phyloP scores from a whole-genome alignment of 2,329 filamentous ascomycete genomes.

The Ceratocystis cacaofunesta region DNA sequence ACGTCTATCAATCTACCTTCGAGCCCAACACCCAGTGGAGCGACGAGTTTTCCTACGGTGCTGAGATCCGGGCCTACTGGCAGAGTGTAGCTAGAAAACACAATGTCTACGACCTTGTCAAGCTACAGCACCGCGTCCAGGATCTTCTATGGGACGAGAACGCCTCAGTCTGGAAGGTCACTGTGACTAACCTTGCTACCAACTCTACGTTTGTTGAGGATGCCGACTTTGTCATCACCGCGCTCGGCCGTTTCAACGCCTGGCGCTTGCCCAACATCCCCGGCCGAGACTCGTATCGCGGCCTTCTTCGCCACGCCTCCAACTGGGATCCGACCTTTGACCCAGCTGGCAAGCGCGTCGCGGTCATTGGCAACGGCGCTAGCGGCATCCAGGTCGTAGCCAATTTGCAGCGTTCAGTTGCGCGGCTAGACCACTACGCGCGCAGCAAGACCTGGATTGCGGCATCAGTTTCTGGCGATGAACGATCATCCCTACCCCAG shows the following conservation, averaged over 20 bases:
- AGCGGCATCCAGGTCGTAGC: conserved; percentile 43
- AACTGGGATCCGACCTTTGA: conserved; percentile 42
- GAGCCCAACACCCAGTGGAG: conserved; percentile 54
- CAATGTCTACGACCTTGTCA: conserved; percentile 44
- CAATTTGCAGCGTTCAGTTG: conserved; percentile 35
- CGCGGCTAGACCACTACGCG: conserved; percentile 47
- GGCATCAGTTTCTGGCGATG: conserved; percentile 41
- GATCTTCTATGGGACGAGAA: conserved; percentile 40
- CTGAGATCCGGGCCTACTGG: conserved; percentile 53
- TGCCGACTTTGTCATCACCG: conserved; percentile 47
- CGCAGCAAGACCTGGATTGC: conserved; percentile 55
- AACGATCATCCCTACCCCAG: conserved; percentile 41
- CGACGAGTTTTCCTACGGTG: conserved; percentile 50
- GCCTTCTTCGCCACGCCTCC: conserved; percentile 43
- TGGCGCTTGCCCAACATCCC: conserved; percentile 49
- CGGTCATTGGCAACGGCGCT: conserved; percentile 49
- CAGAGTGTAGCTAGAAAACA: conserved; percentile 11
- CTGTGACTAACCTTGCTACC: conserved; percentile 24
- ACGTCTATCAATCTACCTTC: conserved; percentile 54
- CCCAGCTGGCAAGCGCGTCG: conserved; percentile 35
- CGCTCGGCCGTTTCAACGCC: conserved; percentile 50
- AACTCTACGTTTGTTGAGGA: conserved; percentile 30
- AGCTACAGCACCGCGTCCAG: conserved; percentile 40
- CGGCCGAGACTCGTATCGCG: conserved; percentile 40
- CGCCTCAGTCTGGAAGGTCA: conserved; percentile 32